Base-by-base conservation (phyloP, 768 basidiomycete species). In the Termitomyces sp. region DNA sequence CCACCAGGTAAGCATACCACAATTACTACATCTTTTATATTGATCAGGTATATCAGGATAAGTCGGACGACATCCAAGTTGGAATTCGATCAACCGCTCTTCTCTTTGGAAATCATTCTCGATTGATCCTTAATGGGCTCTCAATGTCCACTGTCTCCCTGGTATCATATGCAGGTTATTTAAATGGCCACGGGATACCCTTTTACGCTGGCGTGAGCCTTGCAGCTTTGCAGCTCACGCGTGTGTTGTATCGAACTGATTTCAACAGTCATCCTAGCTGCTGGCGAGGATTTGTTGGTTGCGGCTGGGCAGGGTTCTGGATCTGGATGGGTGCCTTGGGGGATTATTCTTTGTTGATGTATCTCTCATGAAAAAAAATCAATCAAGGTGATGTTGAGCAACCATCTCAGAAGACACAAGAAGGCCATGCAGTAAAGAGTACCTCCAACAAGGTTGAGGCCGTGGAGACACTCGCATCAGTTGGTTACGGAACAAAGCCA, bases 11-110 rank as follows among this genome's bases (percentile, higher is more conserved):
- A 32, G n/a, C 73, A 46, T 54, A 40, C 35, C 42, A 54, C 44
- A 45, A 44, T 30, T 24, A 18, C 45, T 43, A 6, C 36, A 36
- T 30, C 28, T 28, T 38, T 54, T 26, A 18, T 16, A 10, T 58
- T 48, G 49, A 65, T 48, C 26, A 20, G 20, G 22, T 28, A 33
- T 32, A 43, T 49, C 30, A 97, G 90, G 97, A 99, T 74, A 99
- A 98, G 75, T 67, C 61, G 16, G 97, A 99, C 75, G 97, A 99
- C 66, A 77, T 91, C 51, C 75, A 81, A 44, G 92, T 83, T 24
- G 93, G 92, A 36, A 95, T 99, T 69, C 91, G 87, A 58, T 97
- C 94, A 13, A 99, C 94, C 2, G 97, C 97, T 2, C 79, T 98
- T 45, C 82, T 98, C 43, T 98, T 98, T 67, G 92, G 88, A 28